Evolutionary conservation across 2,329 filamentous ascomycete species (phyloP).

Genomic region (Sporothrix sp.): DNA sequence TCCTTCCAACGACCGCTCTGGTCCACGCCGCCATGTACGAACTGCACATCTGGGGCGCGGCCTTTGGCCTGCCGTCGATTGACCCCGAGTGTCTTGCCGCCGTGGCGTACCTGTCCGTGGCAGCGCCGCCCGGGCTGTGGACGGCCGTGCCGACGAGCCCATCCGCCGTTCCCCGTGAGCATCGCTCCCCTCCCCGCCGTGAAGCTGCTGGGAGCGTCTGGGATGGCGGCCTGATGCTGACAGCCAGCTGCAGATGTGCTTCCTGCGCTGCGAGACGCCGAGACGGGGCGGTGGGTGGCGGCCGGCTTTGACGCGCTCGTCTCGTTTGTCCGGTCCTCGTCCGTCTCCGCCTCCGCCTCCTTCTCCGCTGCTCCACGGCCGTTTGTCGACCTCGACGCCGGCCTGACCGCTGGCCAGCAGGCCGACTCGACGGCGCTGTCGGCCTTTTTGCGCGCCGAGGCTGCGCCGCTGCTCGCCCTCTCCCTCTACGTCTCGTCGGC

Average conservation of each 20-base stretch:
- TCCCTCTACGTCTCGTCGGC: conserved; percentile 83
- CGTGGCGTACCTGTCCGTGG: conserved; percentile 62
- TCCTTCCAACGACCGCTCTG: too few relatives aligned
- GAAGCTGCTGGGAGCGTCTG: background rate
- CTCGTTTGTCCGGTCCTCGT: conserved; percentile 37
- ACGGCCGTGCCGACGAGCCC: conserved; percentile 62
- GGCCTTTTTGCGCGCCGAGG: conserved; percentile 64
- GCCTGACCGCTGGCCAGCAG: conserved; percentile 29
- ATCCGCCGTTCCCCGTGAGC: conserved; percentile 47
- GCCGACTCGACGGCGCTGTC: conserved; percentile 45
- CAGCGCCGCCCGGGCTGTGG: conserved; percentile 51
- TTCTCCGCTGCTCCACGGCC: too few relatives aligned
- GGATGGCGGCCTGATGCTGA: too few relatives aligned
- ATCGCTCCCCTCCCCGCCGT: background rate
- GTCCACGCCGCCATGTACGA: too few relatives aligned
- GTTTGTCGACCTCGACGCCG: conserved; percentile 29
- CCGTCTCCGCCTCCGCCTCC: conserved; percentile 19
- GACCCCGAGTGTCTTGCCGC: conserved; percentile 83
- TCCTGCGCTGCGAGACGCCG: conserved; percentile 43
- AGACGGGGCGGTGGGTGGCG: conserved; percentile 41
- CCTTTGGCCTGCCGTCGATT: conserved; percentile 80
- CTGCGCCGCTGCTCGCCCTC: conserved; percentile 71
- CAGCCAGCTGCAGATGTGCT: conserved; percentile 35
- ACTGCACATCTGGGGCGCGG: conserved; percentile 84
- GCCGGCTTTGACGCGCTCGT: conserved; percentile 54